Base-by-base conservation (phyloP, 805 yeast genomes). In the Lipomyces anomalus region DNA sequence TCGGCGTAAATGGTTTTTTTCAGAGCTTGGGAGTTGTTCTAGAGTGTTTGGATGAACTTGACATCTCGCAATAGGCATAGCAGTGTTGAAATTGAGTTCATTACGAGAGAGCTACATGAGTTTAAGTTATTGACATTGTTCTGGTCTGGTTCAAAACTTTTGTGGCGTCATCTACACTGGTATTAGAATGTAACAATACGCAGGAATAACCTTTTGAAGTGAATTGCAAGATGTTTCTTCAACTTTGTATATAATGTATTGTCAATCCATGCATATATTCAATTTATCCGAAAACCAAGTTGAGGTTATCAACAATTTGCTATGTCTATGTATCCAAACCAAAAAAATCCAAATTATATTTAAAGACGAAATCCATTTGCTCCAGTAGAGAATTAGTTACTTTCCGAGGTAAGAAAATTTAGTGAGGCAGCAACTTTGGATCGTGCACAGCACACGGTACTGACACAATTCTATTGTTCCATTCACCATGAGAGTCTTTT, bases 41-140 rank as follows among this genome's bases (percentile, higher is more conserved):
- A 1, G 96, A 88, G 67, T 81, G 94, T 45, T 68, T 87, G 55
- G 94, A 85, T 46, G 83, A 78, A 61, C 78, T 83, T 61, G 80
- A 50, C 26, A 42, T 26, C 11, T 13, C 9, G 30, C 13, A 9
- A 26, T 26, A 26, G 30, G n/a, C n/a, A n/a, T n/a, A n/a, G n/a
- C n/a, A n/a, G n/a, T n/a, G n/a, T n/a, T n/a, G n/a, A n/a, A n/a
- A n/a, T n/a, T n/a, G n/a, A n/a, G n/a, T n/a, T n/a, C n/a, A n/a
- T n/a, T n/a, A n/a, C n/a, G n/a, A n/a, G n/a, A n/a, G n/a, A n/a
- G n/a, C n/a, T n/a, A n/a, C n/a, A n/a, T n/a, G n/a, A n/a, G n/a
- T n/a, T n/a, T n/a, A n/a, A n/a, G n/a, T n/a, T n/a, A n/a, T n/a
- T n/a, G n/a, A n/a, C n/a, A n/a, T n/a, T n/a, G n/a, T n/a, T n/a